These are phyloP conservation scores for Irpex rosettiformis DNA, from an alignment of 1,284 basidiomycete species.

Conservation along the genomic window DNA sequence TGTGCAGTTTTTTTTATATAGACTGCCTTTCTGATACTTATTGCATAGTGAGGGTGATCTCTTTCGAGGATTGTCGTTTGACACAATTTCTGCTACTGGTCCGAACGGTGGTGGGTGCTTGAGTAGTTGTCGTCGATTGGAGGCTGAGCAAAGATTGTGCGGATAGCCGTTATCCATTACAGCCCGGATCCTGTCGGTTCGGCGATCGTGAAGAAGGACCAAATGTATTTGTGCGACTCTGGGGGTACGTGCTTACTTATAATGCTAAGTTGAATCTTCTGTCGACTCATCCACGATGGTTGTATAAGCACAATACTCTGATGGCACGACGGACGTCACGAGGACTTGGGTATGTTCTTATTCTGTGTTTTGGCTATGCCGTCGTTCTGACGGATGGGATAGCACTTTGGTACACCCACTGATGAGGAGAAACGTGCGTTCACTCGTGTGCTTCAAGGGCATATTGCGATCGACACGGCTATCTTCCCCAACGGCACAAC, in stretches of 20 bases:
- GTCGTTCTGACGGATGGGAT: conserved; percentile 3
- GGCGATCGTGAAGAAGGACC: conserved; percentile 71
- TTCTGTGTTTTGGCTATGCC: not conserved
- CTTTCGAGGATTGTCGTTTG: conserved; percentile 89
- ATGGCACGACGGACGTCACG: conserved; percentile 95
- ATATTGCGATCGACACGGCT: conserved; percentile 87
- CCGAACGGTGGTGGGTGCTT: conserved; percentile 72
- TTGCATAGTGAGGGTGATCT: conserved; percentile 60
- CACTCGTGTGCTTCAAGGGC: conserved; percentile 93
- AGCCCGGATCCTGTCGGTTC: conserved; percentile 74
- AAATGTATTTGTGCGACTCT: conserved; percentile 93
- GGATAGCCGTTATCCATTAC: conserved; percentile 92
- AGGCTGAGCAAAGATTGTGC: not conserved
- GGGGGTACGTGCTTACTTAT: conserved; percentile 57
- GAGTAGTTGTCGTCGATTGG: not conserved
- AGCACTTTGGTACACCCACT: conserved; percentile 90
- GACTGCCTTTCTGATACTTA: not conserved
- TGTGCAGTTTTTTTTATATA: not conserved
- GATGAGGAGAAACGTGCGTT: conserved; percentile 85
- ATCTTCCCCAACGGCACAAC: conserved; percentile 89
- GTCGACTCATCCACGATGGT: not conserved
- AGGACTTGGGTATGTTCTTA: conserved; percentile 67
- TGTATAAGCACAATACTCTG: conserved; percentile 76
- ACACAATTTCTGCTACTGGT: conserved; percentile 89
- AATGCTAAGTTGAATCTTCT: not conserved